These are phyloP conservation scores for Huntiella decipiens DNA, from an alignment of 2,329 filamentous ascomycete genomes.

Conservation along the genomic window DNA sequence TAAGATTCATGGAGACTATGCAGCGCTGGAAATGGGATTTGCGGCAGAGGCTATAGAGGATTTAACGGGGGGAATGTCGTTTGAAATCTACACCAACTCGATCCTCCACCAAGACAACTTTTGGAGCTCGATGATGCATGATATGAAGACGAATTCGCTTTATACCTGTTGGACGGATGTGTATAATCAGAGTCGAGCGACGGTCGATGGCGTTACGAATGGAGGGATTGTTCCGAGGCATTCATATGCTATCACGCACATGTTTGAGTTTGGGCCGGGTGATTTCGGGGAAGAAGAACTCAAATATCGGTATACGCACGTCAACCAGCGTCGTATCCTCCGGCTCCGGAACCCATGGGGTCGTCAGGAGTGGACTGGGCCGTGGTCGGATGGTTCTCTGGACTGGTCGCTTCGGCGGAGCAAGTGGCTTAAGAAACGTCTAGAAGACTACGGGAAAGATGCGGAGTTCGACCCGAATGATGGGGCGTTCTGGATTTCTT, in stretches of 20 bases:
- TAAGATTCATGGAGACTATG: slow-evolving; percentile 66
- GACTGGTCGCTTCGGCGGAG: slow-evolving; percentile 29
- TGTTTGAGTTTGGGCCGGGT: slow-evolving; percentile 25
- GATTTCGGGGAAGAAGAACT: too few relatives aligned
- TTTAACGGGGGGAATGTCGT: slow-evolving; percentile 46
- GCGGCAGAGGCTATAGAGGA: slow-evolving; percentile 41
- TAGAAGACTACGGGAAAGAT: slow-evolving; percentile 39
- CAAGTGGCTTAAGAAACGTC: slow-evolving; percentile 34
- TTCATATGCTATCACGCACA: slow-evolving; percentile 35
- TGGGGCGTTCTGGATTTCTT: slow-evolving; percentile 45
- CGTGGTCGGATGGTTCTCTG: slow-evolving; percentile 40
- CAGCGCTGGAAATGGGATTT: slow-evolving; percentile 50
- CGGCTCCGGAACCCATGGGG: slow-evolving; percentile 44
- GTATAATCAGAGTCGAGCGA: slow-evolving; percentile 21
- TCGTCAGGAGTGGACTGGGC: slow-evolving; percentile 33
- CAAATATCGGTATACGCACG: too few relatives aligned
- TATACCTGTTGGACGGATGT: slow-evolving; percentile 38
- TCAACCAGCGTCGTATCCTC: slow-evolving; percentile 24
- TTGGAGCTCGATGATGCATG: slow-evolving; percentile 60
- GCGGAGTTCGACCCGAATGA: slow-evolving; percentile 18
- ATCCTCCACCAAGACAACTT: slow-evolving; percentile 47
- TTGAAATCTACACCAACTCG: slow-evolving; percentile 45
- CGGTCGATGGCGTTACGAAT: slow-evolving; percentile 25
- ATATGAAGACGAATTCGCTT: slow-evolving; percentile 60
- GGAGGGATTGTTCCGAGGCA: slow-evolving; percentile 40